Conservation (phyloP, 148 eudicot species). For the Chenopodium quinoa region DNA sequence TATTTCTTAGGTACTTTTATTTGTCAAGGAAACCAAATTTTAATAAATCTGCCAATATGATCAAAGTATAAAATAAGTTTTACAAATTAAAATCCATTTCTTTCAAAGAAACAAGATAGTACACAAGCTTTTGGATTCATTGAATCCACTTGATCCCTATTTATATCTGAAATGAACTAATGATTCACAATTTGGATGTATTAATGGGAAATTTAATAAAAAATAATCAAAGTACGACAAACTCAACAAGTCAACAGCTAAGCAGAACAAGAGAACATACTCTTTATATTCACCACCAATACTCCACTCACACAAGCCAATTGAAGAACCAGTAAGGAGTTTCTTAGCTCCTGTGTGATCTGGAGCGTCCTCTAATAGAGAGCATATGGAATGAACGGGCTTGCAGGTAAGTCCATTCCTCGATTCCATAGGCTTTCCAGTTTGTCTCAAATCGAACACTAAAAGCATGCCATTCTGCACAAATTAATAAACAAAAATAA, state of each 20-base stretch:
- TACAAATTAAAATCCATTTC: not conserved
- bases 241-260: not conserved
- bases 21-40: no score
- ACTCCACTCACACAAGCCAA: slow-evolving; percentile 81
- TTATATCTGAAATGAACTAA: not conserved
- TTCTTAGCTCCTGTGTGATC: slow-evolving; percentile 44
- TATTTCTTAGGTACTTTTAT: no score
- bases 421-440: slow-evolving; percentile 54
- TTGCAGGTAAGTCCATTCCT: slow-evolving; percentile 61
- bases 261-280: slow-evolving; percentile 35
- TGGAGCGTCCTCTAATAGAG: slow-evolving; percentile 45
- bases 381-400: slow-evolving; percentile 60
- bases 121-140: not conserved
- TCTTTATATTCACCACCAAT: slow-evolving; percentile 47
- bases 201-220: not conserved
- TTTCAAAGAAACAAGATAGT: not conserved
- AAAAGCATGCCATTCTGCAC: slow-evolving; percentile 84
- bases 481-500: slow-evolving; percentile 12
- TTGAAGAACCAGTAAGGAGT: slow-evolving; percentile 75
- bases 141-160: not conserved
- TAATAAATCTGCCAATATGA: not conserved
- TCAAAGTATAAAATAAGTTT: not conserved
- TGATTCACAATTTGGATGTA: not conserved
- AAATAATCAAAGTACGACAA: not conserved
- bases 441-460: slow-evolving; percentile 83